phyloP scores from a whole-genome alignment of 495 filamentous ascomycete genomes.

The Penicillium cataractarum region DNA sequence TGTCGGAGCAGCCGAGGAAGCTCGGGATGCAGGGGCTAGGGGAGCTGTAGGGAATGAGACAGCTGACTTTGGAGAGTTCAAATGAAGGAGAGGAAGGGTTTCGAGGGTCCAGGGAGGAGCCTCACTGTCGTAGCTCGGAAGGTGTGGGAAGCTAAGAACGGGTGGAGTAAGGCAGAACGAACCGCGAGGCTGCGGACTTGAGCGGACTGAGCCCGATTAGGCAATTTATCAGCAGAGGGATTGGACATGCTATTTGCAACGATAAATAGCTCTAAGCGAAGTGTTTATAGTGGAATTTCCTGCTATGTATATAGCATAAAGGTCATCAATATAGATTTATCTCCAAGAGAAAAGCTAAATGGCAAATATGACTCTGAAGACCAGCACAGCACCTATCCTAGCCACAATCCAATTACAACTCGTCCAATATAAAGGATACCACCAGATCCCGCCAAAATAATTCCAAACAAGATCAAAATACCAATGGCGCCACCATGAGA shows the following conservation, averaged over 20 bases:
- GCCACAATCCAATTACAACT: background rate
- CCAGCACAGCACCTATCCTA: conserved; percentile 3
- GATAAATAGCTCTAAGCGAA: no score
- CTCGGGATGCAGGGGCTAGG: background rate
- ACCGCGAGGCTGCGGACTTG: background rate
- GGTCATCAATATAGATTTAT: background rate
- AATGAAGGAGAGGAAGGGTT: background rate
- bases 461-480: conserved; percentile 8
- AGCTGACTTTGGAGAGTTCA: background rate
- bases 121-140: background rate
- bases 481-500: conserved; percentile 1
- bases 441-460: no score
- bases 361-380: background rate
- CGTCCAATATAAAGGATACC: no score
- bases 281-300: background rate
- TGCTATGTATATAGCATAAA: background rate
- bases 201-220: background rate
- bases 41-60: background rate
- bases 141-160: background rate
- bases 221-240: conserved; percentile 4
- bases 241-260: no score
- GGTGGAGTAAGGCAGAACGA: conserved; percentile 3
- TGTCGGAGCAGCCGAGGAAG: conserved; percentile 5
- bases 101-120: background rate
- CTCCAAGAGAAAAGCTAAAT: background rate